Evolutionary conservation across 1,139 yeast species (phyloP).

Genomic region (Yamadazyma dendronema): DNA sequence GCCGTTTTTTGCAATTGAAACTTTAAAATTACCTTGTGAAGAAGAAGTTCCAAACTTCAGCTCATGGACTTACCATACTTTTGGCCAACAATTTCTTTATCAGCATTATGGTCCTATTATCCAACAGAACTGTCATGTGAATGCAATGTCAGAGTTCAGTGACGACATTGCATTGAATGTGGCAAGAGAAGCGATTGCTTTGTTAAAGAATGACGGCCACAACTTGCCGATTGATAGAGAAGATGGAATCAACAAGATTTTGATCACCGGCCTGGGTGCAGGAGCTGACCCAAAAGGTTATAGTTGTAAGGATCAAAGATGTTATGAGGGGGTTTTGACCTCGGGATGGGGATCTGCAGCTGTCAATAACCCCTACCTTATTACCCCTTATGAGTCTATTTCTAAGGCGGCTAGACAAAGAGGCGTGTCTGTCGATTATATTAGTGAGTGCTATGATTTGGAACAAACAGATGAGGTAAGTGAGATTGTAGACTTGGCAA

Average conservation of each 20-base stretch:
- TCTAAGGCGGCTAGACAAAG: constrained; percentile 42
- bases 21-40: constrained; percentile 31
- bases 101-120: constrained; percentile 54
- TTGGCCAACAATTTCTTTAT: constrained; percentile 51
- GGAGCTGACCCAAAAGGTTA: constrained; percentile 48
- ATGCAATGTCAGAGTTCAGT: constrained; percentile 50
- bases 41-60: constrained; percentile 55
- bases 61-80: constrained; percentile 58
- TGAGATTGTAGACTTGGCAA: constrained; percentile 49
- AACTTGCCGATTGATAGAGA: constrained; percentile 48
- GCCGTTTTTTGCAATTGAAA: constrained; percentile 49
- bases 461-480: constrained; percentile 44
- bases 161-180: constrained; percentile 51
- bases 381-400: constrained; percentile 55
- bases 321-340: constrained; percentile 47
- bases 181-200: constrained; percentile 56
- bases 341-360: constrained; percentile 56
- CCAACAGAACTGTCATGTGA: constrained; percentile 55
- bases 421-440: constrained; percentile 44
- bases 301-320: constrained; percentile 49
- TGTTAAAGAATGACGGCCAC: constrained; percentile 50
- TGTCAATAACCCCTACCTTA: constrained; percentile 50
- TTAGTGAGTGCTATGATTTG: constrained; percentile 43
- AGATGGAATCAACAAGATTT: constrained; percentile 43
- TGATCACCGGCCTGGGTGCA: constrained; percentile 50